These are phyloP conservation scores for Diaporthe longicolla DNA, from an alignment of 2,329 filamentous ascomycete genomes.

Conservation along the genomic window DNA sequence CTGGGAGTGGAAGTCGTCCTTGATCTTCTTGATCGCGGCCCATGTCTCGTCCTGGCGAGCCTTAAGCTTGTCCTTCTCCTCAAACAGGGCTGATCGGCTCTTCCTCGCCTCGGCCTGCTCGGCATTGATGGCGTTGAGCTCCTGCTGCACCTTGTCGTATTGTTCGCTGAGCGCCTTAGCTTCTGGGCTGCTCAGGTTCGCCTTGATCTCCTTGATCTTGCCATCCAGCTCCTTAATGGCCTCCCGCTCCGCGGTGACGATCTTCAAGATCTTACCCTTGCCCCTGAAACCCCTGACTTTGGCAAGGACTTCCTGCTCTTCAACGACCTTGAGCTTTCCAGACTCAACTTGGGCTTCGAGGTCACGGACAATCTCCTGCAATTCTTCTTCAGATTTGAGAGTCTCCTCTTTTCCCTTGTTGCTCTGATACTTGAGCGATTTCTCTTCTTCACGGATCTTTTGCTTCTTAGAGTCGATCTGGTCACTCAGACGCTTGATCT, in stretches of 20 bases:
- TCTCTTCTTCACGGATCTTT: too few species aligned
- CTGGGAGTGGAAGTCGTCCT: slow-evolving; percentile 87
- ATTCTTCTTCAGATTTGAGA: too few species aligned
- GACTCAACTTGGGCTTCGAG: slow-evolving; percentile 90
- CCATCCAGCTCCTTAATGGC: slow-evolving; percentile 88
- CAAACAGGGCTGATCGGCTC: slow-evolving; percentile 85
- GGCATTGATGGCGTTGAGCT: slow-evolving; percentile 90
- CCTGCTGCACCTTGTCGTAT: slow-evolving; percentile 87
- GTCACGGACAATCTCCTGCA: slow-evolving; percentile 48
- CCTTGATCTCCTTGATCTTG: slow-evolving; percentile 90
- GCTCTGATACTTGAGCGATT: too few species aligned
- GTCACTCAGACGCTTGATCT: slow-evolving; percentile 92
- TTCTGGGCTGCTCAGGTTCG: slow-evolving; percentile 91
- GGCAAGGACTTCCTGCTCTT: slow-evolving; percentile 66
- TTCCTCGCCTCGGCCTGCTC: slow-evolving; percentile 94
- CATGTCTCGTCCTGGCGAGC: slow-evolving; percentile 91
- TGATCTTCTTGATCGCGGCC: slow-evolving; percentile 84
- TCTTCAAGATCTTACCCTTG: slow-evolving; percentile 86
- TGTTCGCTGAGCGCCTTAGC: slow-evolving; percentile 88
- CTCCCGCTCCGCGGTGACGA: slow-evolving; percentile 78
- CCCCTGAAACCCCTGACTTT: too few species aligned
- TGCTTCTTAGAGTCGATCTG: slow-evolving; percentile 72
- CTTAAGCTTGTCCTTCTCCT: slow-evolving; percentile 87
- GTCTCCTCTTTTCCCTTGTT: too few species aligned
- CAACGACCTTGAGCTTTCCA: slow-evolving; percentile 94